Evolutionary conservation across 2,329 filamentous ascomycete species (phyloP).

Genomic region (Alternaria infectoria): DNA sequence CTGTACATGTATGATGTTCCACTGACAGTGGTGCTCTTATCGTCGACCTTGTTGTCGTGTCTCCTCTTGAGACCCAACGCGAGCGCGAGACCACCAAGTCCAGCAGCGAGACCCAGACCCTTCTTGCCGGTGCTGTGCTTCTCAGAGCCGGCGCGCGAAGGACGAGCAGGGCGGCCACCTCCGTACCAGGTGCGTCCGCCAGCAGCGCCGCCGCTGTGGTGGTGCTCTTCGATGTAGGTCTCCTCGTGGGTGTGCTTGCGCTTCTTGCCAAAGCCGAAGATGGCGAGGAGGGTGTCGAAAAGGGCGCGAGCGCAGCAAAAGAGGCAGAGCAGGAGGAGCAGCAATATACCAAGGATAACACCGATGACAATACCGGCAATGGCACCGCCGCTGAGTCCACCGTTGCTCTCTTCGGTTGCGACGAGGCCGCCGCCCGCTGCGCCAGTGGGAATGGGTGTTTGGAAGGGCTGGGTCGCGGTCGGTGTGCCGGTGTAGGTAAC

Average conservation of each 20-base stretch:
- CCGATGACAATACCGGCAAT: constrained; percentile 85
- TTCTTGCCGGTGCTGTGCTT: constrained; percentile 46
- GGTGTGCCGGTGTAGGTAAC: constrained; percentile 53
- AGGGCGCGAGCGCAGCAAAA: constrained; percentile 66
- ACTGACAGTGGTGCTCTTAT: constrained; percentile 52
- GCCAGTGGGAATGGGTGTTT: constrained; percentile 61
- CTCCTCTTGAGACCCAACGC: constrained; percentile 55
- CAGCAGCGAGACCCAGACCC: constrained; percentile 49
- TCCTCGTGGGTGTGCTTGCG: constrained; percentile 58
- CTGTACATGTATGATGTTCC: constrained; percentile 51
- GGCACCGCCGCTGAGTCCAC: constrained; percentile 69
- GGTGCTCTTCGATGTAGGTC: constrained; percentile 69
- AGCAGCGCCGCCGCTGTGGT: constrained; percentile 65
- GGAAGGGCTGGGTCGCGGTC: constrained; percentile 57
- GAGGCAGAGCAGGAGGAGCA: constrained; percentile 75
- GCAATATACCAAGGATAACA: constrained; percentile 68
- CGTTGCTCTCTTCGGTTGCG: constrained; percentile 32
- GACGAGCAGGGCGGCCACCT: constrained; percentile 42
- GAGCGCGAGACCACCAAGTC: constrained; percentile 53
- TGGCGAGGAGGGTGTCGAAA: constrained; percentile 64
- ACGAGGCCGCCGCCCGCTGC: constrained; percentile 51
- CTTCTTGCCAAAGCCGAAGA: constrained; percentile 66
- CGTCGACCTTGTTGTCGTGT: constrained; percentile 48
- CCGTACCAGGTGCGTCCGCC: constrained; percentile 60
- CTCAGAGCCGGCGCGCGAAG: constrained; percentile 39